Evolutionary conservation across 495 filamentous ascomycete genomes (phyloP).

Genomic region (Aspergillus mulundensis): DNA sequence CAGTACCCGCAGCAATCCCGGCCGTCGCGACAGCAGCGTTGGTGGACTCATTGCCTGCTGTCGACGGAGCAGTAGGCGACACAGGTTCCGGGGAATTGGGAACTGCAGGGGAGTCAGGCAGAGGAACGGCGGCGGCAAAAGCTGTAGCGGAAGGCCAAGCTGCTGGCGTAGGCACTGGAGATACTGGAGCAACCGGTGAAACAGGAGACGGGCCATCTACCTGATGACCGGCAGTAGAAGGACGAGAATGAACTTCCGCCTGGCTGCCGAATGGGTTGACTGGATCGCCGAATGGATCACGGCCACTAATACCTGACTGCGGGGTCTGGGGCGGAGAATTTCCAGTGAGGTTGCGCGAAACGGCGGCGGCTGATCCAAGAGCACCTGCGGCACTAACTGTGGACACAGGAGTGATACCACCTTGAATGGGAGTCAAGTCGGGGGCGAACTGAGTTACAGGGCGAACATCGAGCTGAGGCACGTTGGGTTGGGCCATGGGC

Average conservation of each 20-base stretch:
- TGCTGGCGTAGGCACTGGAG: neutral
- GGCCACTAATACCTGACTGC: conserved; percentile 40
- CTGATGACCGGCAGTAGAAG: neutral
- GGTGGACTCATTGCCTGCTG: neutral
- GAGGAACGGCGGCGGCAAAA: conserved; percentile 5
- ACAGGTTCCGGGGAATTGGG: conserved; percentile 10
- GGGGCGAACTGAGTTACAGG: conserved; percentile 87
- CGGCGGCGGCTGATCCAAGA: conserved; percentile 27
- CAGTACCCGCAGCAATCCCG: conserved; percentile 31
- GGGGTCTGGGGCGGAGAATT: conserved; percentile 35
- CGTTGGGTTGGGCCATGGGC: conserved; percentile 45
- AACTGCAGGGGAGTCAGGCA: neutral
- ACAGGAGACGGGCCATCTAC: neutral
- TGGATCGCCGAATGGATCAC: conserved; percentile 45
- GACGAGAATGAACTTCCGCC: conserved; percentile 33
- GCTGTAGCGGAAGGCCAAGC: neutral
- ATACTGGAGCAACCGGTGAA: neutral
- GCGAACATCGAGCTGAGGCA: conserved; percentile 79
- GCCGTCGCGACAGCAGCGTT: conserved; percentile 21
- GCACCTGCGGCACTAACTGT: conserved; percentile 34
- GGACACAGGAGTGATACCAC: conserved; percentile 28
- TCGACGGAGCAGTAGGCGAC: neutral
- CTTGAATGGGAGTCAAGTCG: conserved; percentile 48
- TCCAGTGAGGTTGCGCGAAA: conserved; percentile 36
- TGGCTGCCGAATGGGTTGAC: conserved; percentile 52